Evolutionary conservation across 352 stramenopile genomes (phyloP), one percentile per base, ranked within the genome.

Genomic region (Globisporangium spiculum): DNA sequence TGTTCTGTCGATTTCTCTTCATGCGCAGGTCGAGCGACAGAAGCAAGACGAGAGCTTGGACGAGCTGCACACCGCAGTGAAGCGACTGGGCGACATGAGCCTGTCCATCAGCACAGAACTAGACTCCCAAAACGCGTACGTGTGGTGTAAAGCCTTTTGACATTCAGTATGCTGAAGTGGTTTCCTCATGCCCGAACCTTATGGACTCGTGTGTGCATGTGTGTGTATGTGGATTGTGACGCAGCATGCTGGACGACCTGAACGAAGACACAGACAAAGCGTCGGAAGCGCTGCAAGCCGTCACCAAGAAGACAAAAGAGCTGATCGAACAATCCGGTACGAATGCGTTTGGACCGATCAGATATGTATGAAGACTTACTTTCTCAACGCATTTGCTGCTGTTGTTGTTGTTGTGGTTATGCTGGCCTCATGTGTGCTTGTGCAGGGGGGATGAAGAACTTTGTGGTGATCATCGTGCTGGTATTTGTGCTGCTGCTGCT

Each of bases 241-340:
- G 71, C 74, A 95, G 87, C 44, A 93, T 93, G 87, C 73, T 95
- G 38, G 87, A 95, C 68, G 85, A 95, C 41, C 70, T 95, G 66
- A 95, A 77, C 60, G 82, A 89, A 55, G 87, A 95, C 65, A 95
- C 85, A 68, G 87, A 95, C 69, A 91, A 91, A 53, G 85, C 87
- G 10, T 88, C 89, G 8, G 84, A 93, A 48, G 73, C 82, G 41
- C 75, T 95, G 32, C 75, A 92, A 44, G 59, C 75, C 26, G 86
- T 95, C 52, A 93, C 87, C 30, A 93, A 93, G 77, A 90, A 93
- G 74, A 95, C 87, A 22, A 83, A 93, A 54, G 87, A 93, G 71
- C 82, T 95, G 26, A 93, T 95, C 67, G 88, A 92, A 41, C 85
- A 95, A 66, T 92, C 87, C 44, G 80, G 79, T 88, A 22, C 41